Conservation (phyloP, 2,329 filamentous ascomycete genomes). For the Botryotinia convoluta region DNA sequence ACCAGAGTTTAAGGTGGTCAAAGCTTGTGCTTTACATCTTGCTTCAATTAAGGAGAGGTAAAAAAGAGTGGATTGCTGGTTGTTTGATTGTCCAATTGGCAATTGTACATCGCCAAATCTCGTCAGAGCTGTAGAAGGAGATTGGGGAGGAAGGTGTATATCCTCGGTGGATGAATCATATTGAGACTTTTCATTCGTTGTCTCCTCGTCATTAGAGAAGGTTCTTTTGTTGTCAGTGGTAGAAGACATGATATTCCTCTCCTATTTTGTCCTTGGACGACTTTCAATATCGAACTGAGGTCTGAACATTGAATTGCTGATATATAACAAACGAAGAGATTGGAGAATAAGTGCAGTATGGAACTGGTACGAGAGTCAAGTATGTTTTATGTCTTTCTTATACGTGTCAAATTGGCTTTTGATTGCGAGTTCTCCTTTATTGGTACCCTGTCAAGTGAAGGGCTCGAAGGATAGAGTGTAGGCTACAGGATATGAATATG, state of each 20-base stretch:
- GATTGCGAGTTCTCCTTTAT: neutral
- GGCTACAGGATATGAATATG: slow-evolving; percentile 1
- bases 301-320: slow-evolving; percentile 14
- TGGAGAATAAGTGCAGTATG: neutral
- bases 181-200: slow-evolving; percentile 6
- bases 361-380: neutral
- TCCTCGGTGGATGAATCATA: slow-evolving; percentile 18
- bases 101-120: slow-evolving; percentile 20
- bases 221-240: neutral
- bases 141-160: neutral
- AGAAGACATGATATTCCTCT: slow-evolving; percentile 5
- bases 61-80: slow-evolving; percentile 32
- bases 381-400: neutral
- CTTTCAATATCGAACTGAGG: slow-evolving; percentile 9
- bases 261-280: slow-evolving; percentile 9
- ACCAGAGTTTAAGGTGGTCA: slow-evolving; percentile 28
- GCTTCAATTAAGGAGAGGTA: slow-evolving; percentile 37
- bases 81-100: slow-evolving; percentile 24
- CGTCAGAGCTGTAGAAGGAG: slow-evolving; percentile 19
- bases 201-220: neutral
- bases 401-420: neutral
- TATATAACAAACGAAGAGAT: neutral
- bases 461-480: neutral
- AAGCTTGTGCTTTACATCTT: slow-evolving; percentile 35
- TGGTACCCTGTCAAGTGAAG: slow-evolving; percentile 6